Evolutionary conservation across 345 rosid species (phyloP).

Genomic region (Camelina laxa): DNA sequence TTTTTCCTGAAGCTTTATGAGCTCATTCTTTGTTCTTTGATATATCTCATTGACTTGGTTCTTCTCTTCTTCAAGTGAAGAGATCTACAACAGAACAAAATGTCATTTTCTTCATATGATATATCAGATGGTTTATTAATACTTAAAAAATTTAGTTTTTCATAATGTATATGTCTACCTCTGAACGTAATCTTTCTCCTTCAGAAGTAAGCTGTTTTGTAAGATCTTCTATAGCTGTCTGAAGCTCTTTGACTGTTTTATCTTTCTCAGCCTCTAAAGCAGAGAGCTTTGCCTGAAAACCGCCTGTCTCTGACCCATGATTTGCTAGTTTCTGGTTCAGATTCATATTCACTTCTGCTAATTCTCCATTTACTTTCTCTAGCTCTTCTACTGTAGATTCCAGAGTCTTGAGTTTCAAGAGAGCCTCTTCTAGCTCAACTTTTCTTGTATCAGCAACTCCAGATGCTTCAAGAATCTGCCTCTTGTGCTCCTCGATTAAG

Average conservation of each 20-base stretch:
- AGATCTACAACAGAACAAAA: conserved; percentile 53
- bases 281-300: conserved; percentile 57
- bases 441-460: conserved; percentile 53
- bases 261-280: conserved; percentile 60
- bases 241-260: conserved; percentile 65
- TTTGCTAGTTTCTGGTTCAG: conserved; percentile 71
- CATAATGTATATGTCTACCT: conserved; percentile 50
- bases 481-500: conserved; percentile 56
- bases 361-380: conserved; percentile 68
- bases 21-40: conserved; percentile 68
- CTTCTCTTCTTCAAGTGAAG: conserved; percentile 73
- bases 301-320: conserved; percentile 58
- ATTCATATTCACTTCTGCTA: conserved; percentile 76
- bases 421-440: conserved; percentile 64
- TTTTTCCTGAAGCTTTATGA: conserved; percentile 65
- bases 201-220: conserved; percentile 63
- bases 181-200: conserved; percentile 64
- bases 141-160: neutral
- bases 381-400: conserved; percentile 65
- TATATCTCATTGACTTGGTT: conserved; percentile 66
- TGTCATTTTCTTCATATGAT: conserved; percentile 8
- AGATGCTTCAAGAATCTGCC: conserved; percentile 60
- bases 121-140: neutral
- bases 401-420: conserved; percentile 53
- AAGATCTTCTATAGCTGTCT: conserved; percentile 59